Percentiles rank a stretch among this genome's conserved stretches.
phyloP scores from a whole-genome alignment of 163 green algal species.

The Chlorella variabilis region DNA sequence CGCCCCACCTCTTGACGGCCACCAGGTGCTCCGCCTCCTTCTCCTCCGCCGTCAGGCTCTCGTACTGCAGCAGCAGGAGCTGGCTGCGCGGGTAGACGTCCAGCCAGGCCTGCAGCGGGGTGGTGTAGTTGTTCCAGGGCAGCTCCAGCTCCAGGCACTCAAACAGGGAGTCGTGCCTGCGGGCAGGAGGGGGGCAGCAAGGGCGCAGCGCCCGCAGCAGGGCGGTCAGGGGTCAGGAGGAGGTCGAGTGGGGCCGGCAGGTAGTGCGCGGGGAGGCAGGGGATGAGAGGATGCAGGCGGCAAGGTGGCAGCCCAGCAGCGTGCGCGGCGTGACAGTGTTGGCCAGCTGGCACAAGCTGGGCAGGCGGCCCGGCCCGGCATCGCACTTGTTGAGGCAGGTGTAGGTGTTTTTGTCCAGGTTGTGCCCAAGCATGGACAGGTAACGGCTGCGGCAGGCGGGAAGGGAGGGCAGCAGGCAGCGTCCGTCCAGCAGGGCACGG shows the following conservation, averaged over 20 bases:
- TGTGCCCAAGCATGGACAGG: slow-evolving; percentile 19
- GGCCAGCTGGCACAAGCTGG: too few species aligned
- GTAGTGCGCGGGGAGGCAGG: too few species aligned
- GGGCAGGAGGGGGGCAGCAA: neutral
- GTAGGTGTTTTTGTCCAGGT: slow-evolving; percentile 11
- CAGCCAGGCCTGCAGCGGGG: slow-evolving; percentile 20
- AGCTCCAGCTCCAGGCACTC: slow-evolving; percentile 28
- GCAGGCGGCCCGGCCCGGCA: too few species aligned
- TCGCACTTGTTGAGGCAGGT: slow-evolving; percentile 11
- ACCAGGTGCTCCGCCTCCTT: slow-evolving; percentile 6
- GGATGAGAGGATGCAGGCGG: too few species aligned
- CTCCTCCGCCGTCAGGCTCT: neutral
- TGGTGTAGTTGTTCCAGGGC: slow-evolving; percentile 33
- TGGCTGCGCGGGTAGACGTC: slow-evolving; percentile 13
- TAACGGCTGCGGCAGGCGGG: neutral
- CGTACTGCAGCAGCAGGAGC: slow-evolving; percentile 33
- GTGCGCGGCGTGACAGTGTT: neutral
- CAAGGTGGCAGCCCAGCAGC: neutral
- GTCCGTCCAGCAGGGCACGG: too few species aligned
- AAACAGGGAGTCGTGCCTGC: slow-evolving; percentile 6
- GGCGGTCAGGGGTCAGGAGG: neutral
- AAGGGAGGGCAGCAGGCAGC: neutral
- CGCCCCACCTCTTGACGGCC: neutral
- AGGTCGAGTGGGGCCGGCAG: too few species aligned
- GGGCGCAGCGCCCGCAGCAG: too few species aligned